phyloP scores from a whole-genome alignment of 352 stramenopile species.

The Pythium coloratum region DNA sequence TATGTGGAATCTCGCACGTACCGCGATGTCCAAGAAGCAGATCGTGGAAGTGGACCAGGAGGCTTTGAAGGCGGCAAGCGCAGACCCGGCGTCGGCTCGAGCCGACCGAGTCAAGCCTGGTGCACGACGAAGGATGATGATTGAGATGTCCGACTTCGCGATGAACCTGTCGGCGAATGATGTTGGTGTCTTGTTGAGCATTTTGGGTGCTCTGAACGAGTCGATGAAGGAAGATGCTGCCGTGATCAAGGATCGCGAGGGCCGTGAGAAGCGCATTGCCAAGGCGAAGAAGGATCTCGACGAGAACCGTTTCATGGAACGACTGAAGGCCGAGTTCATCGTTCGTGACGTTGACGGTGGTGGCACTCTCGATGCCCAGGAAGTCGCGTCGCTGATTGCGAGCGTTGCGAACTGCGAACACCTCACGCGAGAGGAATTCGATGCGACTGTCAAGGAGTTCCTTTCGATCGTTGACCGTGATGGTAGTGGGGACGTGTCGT shows the following conservation, averaged over 20 bases:
- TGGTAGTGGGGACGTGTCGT: conserved; percentile 76
- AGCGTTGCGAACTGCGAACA: conserved; percentile 68
- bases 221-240: conserved; percentile 68
- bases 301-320: conserved; percentile 70
- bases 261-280: conserved; percentile 45
- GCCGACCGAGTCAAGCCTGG: conserved; percentile 52
- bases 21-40: conserved; percentile 52
- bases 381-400: conserved; percentile 66
- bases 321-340: conserved; percentile 75
- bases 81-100: conserved; percentile 24
- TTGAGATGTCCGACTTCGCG: conserved; percentile 85
- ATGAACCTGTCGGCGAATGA: conserved; percentile 83
- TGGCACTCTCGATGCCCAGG: conserved; percentile 64
- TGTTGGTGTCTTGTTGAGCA: conserved; percentile 78
- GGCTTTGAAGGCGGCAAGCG: conserved; percentile 38
- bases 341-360: conserved; percentile 71
- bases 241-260: conserved; percentile 57
- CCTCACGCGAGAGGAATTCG: conserved; percentile 75
- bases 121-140: conserved; percentile 60
- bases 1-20: conserved; percentile 62
- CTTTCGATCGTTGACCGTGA: conserved; percentile 79
- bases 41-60: conserved; percentile 62
- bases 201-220: conserved; percentile 61
- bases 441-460: conserved; percentile 74
- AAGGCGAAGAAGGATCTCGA: conserved; percentile 50